phyloP scores from a whole-genome alignment of 176 grass and related monocot species.

The Lolium multiflorum region DNA sequence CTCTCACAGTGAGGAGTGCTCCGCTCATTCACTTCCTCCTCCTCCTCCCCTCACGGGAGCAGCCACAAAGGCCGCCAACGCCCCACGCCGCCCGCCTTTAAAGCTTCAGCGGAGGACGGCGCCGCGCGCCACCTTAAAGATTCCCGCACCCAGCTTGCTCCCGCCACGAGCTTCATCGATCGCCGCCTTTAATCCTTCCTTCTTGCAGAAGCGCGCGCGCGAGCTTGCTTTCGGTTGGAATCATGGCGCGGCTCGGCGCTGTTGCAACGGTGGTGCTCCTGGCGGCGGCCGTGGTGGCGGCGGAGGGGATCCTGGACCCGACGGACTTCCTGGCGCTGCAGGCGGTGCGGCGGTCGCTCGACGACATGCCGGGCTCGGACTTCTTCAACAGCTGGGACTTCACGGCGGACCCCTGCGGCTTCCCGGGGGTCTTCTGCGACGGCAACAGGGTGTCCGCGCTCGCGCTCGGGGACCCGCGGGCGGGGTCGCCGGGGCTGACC shows the following conservation, averaged over 20 bases:
- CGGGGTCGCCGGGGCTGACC: constrained; percentile 75
- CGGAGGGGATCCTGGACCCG: constrained; percentile 70
- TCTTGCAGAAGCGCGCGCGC: constrained; percentile 19
- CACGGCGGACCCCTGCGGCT: constrained; percentile 83
- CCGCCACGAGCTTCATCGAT: constrained; percentile 37
- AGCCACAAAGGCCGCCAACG: constrained; percentile 51
- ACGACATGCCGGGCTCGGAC: constrained; percentile 86
- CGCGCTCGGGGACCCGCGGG: constrained; percentile 81
- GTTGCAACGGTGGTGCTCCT: constrained; percentile 37
- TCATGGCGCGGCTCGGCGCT: constrained; percentile 30
- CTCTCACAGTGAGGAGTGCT: not conserved
- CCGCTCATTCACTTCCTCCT: not conserved
- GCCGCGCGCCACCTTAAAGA: constrained; percentile 49
- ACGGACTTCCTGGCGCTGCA: constrained; percentile 91
- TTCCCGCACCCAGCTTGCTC: constrained; percentile 34
- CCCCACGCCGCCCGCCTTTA: constrained; percentile 58
- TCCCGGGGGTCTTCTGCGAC: constrained; percentile 80
- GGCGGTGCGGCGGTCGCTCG: constrained; percentile 72
- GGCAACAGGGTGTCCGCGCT: constrained; percentile 68
- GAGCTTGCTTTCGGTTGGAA: not conserved
- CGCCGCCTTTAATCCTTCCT: constrained; percentile 38
- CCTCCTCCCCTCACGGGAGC: constrained; percentile 53
- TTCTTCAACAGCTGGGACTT: constrained; percentile 95
- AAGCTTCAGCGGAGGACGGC: constrained; percentile 32
- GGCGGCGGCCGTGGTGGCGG: constrained; percentile 28